Evolutionary conservation across 805 yeast genomes (phyloP), one percentile per base, ranked within the genome.

Genomic region (Candida coquimbonensis): DNA sequence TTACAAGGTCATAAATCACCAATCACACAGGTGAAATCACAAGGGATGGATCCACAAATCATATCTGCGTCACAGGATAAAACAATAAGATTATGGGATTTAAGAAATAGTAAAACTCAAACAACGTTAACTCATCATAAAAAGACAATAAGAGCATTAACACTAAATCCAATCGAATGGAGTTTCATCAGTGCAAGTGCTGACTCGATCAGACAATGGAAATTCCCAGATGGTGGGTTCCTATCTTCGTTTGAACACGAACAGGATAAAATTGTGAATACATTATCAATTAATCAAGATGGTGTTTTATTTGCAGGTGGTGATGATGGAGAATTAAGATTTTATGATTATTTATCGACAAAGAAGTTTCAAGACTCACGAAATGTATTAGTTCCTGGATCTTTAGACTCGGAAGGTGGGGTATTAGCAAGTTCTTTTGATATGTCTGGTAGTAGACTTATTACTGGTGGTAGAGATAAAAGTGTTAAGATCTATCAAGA

Each of bases 381-480:
- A 2, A 74, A 91, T 1, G 68, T 69, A 0, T 77, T 81, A 6
- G 66, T 81, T 14, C 85, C 90, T 0, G 96, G 96, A 0, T 78
- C 93, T 0, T 56, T 77, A 16, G 80, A 75, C 7, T 72, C 87
- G 42, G 89, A 82, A 53, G 65, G 69, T 26, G 83, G 95, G 9
- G 77, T 91, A 7, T 70, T 82, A 52, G 73, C 88, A 9, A 77
- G 89, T 36, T 60, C 78, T 2, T 88, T 88, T 61, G 97, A 93
- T 62, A 68, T 72, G 60, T 80, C 88, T 48, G 96, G 97, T 0
- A 64, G 80, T 54, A 74, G 96, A 40, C 65, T 93, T 47, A 74
- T 93, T 19, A 87, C 96, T 1, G 88, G 96, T 41, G 95, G 87
- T 55, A 80, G 87, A n/a, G 98, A 91, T 64, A 90, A 90, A 60